Evolutionary conservation across 73 alveolate species (phyloP).

Genomic region (Tetrahymena elliotti): DNA sequence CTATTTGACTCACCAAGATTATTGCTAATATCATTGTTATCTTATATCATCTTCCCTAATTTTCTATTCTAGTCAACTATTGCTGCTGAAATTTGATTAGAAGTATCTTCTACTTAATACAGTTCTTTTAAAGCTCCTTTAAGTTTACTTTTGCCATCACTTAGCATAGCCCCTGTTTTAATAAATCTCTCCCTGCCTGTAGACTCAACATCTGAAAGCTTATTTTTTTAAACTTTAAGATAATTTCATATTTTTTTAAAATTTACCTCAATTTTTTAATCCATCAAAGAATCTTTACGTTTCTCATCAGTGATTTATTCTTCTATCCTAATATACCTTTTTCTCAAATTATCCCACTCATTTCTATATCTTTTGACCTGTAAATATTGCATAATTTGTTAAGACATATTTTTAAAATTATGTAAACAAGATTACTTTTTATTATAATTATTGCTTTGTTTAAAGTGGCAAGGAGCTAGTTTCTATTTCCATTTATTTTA

Average conservation of each 20-base stretch:
- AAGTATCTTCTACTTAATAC: not conserved
- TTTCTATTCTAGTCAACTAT: not conserved
- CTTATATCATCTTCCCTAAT: not conserved
- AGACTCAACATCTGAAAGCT: not conserved
- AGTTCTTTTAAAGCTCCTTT: not conserved
- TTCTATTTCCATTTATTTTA: not conserved
- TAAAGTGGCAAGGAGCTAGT: not conserved
- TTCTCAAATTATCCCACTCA: not conserved
- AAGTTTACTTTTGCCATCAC: not conserved
- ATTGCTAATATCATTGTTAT: not conserved
- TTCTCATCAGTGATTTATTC: not conserved
- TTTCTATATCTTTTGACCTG: not conserved
- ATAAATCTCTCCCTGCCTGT: not conserved
- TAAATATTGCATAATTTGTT: not conserved
- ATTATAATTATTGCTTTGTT: not conserved
- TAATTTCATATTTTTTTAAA: not conserved
- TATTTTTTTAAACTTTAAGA: not conserved
- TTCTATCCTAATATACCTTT: not conserved
- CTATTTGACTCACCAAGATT: not conserved
- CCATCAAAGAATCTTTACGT: not conserved
- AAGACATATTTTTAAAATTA: not conserved
- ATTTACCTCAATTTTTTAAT: not conserved
- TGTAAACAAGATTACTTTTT: not conserved
- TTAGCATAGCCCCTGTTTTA: not conserved
- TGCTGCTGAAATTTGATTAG: not conserved